Conservation (phyloP, 1,284 basidiomycete species). For the Marasmius tenuissimus region DNA sequence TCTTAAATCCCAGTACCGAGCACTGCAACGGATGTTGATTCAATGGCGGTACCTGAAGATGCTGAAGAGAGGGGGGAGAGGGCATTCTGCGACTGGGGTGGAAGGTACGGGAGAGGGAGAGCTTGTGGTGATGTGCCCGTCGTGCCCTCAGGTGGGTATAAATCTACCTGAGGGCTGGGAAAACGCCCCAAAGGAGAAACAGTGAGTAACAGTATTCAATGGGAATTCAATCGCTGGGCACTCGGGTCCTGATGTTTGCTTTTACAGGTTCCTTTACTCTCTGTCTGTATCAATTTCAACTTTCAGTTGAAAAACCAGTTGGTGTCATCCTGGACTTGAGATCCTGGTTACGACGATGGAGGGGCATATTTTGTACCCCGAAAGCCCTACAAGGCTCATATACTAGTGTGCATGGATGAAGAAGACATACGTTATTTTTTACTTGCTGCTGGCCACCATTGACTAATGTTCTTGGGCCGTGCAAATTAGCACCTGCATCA, state of each 20-base stretch:
- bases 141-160: slow-evolving; percentile 31
- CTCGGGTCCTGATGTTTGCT: background rate
- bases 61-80: slow-evolving; percentile 29
- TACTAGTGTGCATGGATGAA: background rate
- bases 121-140: slow-evolving; percentile 31
- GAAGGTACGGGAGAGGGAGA: slow-evolving; percentile 23
- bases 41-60: slow-evolving; percentile 30
- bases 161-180: slow-evolving; percentile 32
- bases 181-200: slow-evolving; percentile 10
- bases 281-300: background rate
- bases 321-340: slow-evolving; percentile 1
- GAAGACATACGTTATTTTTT: background rate
- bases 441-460: background rate
- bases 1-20: slow-evolving; percentile 13
- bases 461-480: background rate
- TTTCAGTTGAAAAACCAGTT: slow-evolving; percentile 2
- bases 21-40: slow-evolving; percentile 25
- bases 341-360: slow-evolving; percentile 1
- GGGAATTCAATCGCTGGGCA: background rate
- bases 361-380: slow-evolving; percentile 5
- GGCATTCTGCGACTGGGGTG: slow-evolving; percentile 23
- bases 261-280: background rate
- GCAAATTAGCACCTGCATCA: slow-evolving; percentile 8
- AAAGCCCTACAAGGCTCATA: background rate
- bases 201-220: slow-evolving; percentile 9